A percentile compares a stretch with the other conserved stretches of the same genome.
Evolutionary conservation across 1,284 basidiomycete genomes (phyloP).

Genomic region (Polyporus tsugae): DNA sequence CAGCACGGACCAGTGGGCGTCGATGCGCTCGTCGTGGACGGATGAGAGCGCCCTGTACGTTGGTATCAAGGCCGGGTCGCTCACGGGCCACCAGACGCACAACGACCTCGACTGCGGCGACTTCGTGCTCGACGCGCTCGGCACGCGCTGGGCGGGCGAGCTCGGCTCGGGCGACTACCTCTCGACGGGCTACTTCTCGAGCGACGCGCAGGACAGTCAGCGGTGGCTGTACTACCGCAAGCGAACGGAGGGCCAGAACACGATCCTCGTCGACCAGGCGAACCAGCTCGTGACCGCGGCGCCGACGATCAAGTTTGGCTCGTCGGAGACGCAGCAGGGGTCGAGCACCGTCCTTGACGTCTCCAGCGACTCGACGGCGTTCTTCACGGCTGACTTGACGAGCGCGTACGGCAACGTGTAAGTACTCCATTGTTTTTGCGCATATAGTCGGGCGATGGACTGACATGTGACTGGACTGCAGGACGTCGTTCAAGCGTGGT

Average conservation of each 20-base stretch:
- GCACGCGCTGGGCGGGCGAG: constrained; percentile 96
- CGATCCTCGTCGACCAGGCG: constrained; percentile 76
- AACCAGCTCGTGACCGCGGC: constrained; percentile 87
- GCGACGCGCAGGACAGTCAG: constrained; percentile 67
- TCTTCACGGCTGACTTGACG: constrained; percentile 83
- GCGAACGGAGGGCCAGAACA: constrained; percentile 97
- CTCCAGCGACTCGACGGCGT: constrained; percentile 81
- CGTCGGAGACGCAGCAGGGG: constrained; percentile 78
- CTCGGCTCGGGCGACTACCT: constrained; percentile 91
- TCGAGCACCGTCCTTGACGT: constrained; percentile 77
- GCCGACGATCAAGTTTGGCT: constrained; percentile 66
- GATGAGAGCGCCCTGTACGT: constrained; percentile 86
- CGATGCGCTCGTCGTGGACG: constrained; percentile 95
- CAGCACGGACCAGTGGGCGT: constrained; percentile 81
- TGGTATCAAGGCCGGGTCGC: constrained; percentile 87
- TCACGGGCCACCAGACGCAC: constrained; percentile 88
- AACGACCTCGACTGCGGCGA: constrained; percentile 94
- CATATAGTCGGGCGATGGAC: background rate
- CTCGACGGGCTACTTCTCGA: constrained; percentile 75
- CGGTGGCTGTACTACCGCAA: constrained; percentile 97
- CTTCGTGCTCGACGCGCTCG: constrained; percentile 97
- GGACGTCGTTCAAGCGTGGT: constrained; percentile 83
- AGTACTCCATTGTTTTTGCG: constrained; percentile 42
- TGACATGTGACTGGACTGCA: constrained; percentile 32
- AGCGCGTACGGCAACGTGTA: constrained; percentile 83